Conservation (phyloP, 2,329 filamentous ascomycete genomes). For the Monosporascus ibericus region DNA sequence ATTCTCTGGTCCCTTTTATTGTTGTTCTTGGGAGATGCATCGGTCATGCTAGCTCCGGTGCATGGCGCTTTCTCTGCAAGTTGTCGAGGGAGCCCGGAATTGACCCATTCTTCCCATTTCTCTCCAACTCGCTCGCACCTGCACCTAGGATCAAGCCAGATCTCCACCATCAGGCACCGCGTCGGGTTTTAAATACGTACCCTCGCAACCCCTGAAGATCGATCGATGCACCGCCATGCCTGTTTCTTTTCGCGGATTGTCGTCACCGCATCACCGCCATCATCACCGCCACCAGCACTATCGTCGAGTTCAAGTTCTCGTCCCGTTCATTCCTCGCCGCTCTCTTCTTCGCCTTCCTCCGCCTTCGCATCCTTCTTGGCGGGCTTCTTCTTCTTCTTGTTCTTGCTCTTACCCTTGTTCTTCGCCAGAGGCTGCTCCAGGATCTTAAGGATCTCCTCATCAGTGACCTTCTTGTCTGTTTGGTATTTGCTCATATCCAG, state of each 20-base stretch:
- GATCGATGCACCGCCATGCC: neutral
- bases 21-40: neutral
- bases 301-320: neutral
- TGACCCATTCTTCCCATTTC: neutral
- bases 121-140: neutral
- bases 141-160: neutral
- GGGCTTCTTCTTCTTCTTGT: conserved; percentile 76
- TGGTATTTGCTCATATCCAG: conserved; percentile 78
- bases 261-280: neutral
- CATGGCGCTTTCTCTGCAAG: neutral
- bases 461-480: conserved; percentile 95
- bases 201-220: neutral
- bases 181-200: neutral
- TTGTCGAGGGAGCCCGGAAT: neutral
- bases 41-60: neutral
- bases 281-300: neutral
- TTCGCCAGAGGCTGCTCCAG: conserved; percentile 81
- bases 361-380: conserved; percentile 38
- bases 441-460: conserved; percentile 92
- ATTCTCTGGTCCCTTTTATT: neutral
- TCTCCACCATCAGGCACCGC: neutral
- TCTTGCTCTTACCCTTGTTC: conserved; percentile 89
- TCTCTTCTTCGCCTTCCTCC: conserved; percentile 11
- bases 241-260: neutral
- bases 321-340: neutral